Conservation (phyloP, 2,329 filamentous ascomycete species). For the Trichoderma breve region DNA sequence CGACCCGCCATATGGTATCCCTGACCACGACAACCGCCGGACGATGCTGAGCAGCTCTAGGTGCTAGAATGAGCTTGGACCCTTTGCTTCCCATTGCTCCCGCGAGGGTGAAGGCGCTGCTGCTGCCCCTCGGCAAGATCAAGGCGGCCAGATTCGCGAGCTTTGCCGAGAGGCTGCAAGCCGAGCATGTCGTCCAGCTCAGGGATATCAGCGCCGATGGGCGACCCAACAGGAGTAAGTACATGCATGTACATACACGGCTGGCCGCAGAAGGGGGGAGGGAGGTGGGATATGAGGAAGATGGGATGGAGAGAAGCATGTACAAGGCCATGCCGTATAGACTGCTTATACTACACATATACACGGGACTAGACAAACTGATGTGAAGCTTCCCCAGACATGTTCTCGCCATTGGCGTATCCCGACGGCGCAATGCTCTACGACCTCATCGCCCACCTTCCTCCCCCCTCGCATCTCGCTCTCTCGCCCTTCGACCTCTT, state of each 20-base stretch:
- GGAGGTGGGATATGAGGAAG: neutral
- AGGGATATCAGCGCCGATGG: conserved; percentile 84
- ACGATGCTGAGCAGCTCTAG: conserved; percentile 37
- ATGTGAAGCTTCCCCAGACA: conserved; percentile 54
- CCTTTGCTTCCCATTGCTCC: conserved; percentile 87
- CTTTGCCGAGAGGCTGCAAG: conserved; percentile 75
- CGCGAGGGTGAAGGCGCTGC: conserved; percentile 82
- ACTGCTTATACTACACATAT: neutral
- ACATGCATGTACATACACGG: neutral
- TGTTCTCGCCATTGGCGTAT: conserved; percentile 90
- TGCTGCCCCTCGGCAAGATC: conserved; percentile 84
- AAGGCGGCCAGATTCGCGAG: conserved; percentile 74
- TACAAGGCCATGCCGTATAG: neutral
- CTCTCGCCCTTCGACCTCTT: conserved; percentile 88
- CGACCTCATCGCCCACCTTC: conserved; percentile 77
- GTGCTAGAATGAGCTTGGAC: conserved; percentile 78
- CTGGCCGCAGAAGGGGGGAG: neutral
- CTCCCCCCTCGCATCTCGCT: conserved; percentile 74
- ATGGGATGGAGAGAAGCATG: neutral
- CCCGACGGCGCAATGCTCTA: conserved; percentile 84
- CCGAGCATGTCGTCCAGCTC: conserved; percentile 77
- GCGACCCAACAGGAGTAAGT: conserved; percentile 78
- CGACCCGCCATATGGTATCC: conserved; percentile 5
- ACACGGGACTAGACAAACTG: conserved; percentile 24
- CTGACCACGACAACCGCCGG: conserved; percentile 15